Evolutionary conservation across 257 asterid species (phyloP).

Genomic region (Solanum pimpinellifolium): DNA sequence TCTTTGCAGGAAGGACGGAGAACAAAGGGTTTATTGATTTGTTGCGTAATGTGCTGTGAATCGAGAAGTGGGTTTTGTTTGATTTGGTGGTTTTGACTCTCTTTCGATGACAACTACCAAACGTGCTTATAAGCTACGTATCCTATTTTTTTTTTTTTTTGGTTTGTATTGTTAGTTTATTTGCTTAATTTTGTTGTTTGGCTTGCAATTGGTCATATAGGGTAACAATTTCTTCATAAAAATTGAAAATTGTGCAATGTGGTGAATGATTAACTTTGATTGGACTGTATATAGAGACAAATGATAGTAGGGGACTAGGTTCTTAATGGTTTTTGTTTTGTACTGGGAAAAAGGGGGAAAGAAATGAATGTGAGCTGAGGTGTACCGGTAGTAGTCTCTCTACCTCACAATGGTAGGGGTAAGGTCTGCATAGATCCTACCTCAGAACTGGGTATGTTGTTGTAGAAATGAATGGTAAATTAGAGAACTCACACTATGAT

Average conservation of each 20-base stretch:
- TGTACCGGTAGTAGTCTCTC: not conserved
- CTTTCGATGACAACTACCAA: conserved; percentile 59
- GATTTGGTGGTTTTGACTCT: not conserved
- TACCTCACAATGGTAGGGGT: not conserved
- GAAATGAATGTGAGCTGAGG: not conserved
- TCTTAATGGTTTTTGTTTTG: not conserved
- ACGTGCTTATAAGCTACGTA: conserved; percentile 99
- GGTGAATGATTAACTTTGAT: not conserved
- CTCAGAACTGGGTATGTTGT: not conserved
- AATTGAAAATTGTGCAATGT: not conserved
- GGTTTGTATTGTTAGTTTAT: not conserved
- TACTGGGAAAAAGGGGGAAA: not conserved
- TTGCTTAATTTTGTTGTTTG: not conserved
- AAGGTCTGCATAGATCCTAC: not conserved
- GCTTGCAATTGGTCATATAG: not conserved
- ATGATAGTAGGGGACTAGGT: not conserved
- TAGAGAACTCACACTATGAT: not conserved
- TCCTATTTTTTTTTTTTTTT: conserved; percentile 30
- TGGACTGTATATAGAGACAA: not conserved
- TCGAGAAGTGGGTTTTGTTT: not conserved
- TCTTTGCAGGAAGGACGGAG: not conserved
- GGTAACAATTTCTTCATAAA: not conserved
- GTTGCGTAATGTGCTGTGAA: not conserved
- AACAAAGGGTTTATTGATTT: not conserved
- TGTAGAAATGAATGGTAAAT: not conserved